Percentiles rank a stretch among this genome's conserved stretches.
Conservation (phyloP, 169 alveolate species). For the Nephromyces sp. region DNA sequence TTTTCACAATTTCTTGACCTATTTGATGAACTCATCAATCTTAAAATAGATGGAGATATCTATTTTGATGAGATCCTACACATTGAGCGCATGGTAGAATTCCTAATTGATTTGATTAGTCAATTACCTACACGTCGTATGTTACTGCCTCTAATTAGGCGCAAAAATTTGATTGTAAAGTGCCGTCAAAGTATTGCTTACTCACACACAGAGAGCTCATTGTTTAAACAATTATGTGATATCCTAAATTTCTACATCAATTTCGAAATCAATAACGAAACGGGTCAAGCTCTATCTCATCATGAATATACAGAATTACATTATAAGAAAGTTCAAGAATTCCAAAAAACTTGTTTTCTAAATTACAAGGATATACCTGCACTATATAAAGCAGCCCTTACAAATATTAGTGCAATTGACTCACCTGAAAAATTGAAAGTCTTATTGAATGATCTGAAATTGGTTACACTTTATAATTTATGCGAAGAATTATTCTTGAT, state of each 20-base stretch:
- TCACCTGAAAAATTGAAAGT: not conserved
- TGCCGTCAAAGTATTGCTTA: not conserved
- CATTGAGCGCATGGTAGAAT: constrained; percentile 31
- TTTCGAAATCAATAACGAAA: constrained; percentile 43
- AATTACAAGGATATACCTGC: not conserved
- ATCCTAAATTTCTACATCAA: constrained; percentile 30
- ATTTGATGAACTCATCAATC: not conserved
- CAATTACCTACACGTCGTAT: constrained; percentile 43
- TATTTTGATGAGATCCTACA: not conserved
- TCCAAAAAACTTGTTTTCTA: not conserved
- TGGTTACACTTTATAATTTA: not conserved
- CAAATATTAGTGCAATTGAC: not conserved
- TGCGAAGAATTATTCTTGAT: not conserved
- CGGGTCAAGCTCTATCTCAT: constrained; percentile 19
- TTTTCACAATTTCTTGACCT: not conserved
- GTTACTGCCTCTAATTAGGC: constrained; percentile 37
- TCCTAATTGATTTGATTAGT: constrained; percentile 31
- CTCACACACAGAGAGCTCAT: constrained; percentile 2
- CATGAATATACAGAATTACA: not conserved
- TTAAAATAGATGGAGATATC: not conserved
- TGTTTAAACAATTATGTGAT: constrained; percentile 18
- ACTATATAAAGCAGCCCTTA: not conserved
- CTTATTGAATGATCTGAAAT: not conserved
- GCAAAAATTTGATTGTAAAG: constrained; percentile 29
- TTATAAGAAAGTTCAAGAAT: not conserved